phyloP scores from a whole-genome alignment of 1,284 basidiomycete genomes.

The Rhodotorula sp. region DNA sequence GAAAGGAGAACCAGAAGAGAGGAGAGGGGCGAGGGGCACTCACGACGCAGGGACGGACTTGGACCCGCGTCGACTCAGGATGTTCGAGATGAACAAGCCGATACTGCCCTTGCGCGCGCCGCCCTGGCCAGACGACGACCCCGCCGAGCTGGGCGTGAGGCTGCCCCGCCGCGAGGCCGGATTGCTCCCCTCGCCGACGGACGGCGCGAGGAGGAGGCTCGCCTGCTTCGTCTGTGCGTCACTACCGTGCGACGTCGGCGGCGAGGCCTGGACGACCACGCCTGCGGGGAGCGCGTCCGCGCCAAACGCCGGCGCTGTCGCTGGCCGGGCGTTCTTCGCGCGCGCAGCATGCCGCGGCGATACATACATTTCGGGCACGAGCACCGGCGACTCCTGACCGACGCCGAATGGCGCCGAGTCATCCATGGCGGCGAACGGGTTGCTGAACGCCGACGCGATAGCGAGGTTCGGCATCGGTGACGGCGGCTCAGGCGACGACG shows the following conservation, averaged over 20 bases:
- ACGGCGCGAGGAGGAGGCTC: neutral
- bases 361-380: slow-evolving; percentile 6
- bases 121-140: neutral
- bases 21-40: neutral
- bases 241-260: neutral
- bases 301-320: neutral
- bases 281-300: too few species aligned
- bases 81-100: neutral
- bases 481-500: slow-evolving; percentile 12
- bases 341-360: slow-evolving; percentile 2
- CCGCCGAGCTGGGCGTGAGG: neutral
- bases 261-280: neutral
- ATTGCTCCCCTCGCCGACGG: neutral
- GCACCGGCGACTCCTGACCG: neutral
- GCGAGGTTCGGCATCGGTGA: neutral
- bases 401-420: neutral
- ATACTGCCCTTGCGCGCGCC: slow-evolving; percentile 20
- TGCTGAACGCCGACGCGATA: neutral
- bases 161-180: neutral
- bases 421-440: slow-evolving; percentile 7
- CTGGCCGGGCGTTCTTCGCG: neutral
- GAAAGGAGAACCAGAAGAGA: neutral
- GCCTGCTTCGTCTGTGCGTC: neutral
- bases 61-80: neutral
- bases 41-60: neutral